Base-by-base conservation (phyloP, 2,329 filamentous ascomycete species). In the Aspergillus flavus region DNA sequence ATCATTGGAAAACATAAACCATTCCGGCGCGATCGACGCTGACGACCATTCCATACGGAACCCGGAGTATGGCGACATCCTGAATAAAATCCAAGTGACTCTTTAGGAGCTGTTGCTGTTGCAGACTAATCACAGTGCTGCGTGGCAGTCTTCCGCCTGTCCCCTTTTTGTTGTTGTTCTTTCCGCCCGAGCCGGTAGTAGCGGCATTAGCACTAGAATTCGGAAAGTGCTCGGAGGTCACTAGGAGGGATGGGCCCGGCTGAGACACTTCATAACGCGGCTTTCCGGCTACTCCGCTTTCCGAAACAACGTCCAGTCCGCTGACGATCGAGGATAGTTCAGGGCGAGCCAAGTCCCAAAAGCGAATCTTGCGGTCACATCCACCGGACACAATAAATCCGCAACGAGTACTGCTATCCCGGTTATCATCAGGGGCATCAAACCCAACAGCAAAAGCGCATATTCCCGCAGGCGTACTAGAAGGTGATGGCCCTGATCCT, bases 41-140 rank as follows among this genome's bases (percentile, higher is more conserved):
- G 57, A 98, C 84, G 39, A 94, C 91, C 92, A 98, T 97, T 5
- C 91, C 91, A 77, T 96, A 97, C 28, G 95, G 95, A 67, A 87
- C 84, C 81, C 97, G 93, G 69, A 99, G 78, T 73, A 98, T 81
- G n/a, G 91, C 91, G 69, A 97, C 89, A 79, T 98, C 94, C 72
- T 91, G 86, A 63, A 99, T 89, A 4, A 89, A 89, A 79, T 99
- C 95, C 71, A 97, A 78, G 79, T 99, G 95, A 63, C 90, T 92
- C 75, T 89, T 91, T 62, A 98, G 80, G 69, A 99, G 77, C 78
- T 93, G 88, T 76, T 96, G 92, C 75, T 97, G 94, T 79, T 96
- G 91, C 68, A 91, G 82, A 65, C 91, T 94, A 66, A 97, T 95
- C 32, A 97, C 90, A 14, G 93, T 94, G 65, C 90, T 91, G 67